Percentiles rank a stretch among this genome's conserved stretches.
phyloP scores from a whole-genome alignment of 2,329 filamentous ascomycete species.

The Venturia nashicola region DNA sequence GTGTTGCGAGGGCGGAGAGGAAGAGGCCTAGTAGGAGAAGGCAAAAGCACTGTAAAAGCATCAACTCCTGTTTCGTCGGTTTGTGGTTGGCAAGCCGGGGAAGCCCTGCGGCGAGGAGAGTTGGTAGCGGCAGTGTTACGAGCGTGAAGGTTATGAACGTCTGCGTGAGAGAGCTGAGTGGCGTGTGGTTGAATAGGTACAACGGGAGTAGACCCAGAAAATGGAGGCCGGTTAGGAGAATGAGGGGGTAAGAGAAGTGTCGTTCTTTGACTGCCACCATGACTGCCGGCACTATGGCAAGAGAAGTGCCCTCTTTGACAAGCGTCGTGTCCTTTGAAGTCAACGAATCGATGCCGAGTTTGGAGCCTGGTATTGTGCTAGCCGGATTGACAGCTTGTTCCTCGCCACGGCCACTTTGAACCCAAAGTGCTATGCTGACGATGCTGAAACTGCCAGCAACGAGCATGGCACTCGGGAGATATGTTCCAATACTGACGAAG shows the following conservation, averaged over 20 bases:
- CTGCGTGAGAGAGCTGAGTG: conserved; percentile 34
- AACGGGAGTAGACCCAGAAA: conserved; percentile 69
- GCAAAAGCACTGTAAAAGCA: conserved; percentile 79
- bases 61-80: conserved; percentile 57
- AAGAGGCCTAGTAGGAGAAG: conserved; percentile 87
- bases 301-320: not conserved
- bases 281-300: conserved; percentile 18
- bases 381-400: conserved; percentile 12
- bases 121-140: conserved; percentile 21
- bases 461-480: conserved; percentile 94
- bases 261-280: conserved; percentile 40
- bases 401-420: conserved; percentile 54
- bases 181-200: conserved; percentile 72
- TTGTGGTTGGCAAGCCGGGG: conserved; percentile 35
- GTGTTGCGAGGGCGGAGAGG: conserved; percentile 79
- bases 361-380: conserved; percentile 11
- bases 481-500: conserved; percentile 97
- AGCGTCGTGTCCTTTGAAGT: not conserved
- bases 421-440: conserved; percentile 88
- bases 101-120: conserved; percentile 19
- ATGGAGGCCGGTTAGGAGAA: conserved; percentile 60
- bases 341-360: conserved; percentile 13
- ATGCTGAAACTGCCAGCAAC: conserved; percentile 91
- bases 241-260: conserved; percentile 59
- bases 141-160: conserved; percentile 42